Percentiles rank a stretch among this genome's conserved stretches.
Evolutionary conservation across 306 rosid genomes (phyloP).

Genomic region (Purshia tridentata): DNA sequence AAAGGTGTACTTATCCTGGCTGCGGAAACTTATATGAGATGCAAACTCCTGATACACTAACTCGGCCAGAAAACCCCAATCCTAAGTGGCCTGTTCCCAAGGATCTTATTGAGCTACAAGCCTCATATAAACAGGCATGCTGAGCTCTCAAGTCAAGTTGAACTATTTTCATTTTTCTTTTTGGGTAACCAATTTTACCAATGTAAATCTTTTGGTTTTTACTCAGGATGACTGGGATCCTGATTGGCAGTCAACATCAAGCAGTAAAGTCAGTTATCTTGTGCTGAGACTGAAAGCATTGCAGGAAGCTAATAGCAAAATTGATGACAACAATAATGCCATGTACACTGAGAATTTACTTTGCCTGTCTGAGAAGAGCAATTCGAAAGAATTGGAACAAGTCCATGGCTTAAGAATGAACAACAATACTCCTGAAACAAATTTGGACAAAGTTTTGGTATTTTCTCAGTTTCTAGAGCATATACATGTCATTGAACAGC

Average conservation of each 20-base stretch:
- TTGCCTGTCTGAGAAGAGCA: slow-evolving; percentile 32
- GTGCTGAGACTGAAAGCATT: slow-evolving; percentile 65
- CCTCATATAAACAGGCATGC: slow-evolving; percentile 93
- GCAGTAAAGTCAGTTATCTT: slow-evolving; percentile 88
- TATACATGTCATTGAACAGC: slow-evolving; percentile 94
- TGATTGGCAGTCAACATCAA: slow-evolving; percentile 97
- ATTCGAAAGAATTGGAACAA: slow-evolving; percentile 28
- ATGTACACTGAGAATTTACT: slow-evolving; percentile 25
- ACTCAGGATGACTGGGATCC: slow-evolving; percentile 96
- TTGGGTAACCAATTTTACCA: slow-evolving; percentile 4
- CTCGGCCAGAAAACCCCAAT: slow-evolving; percentile 90
- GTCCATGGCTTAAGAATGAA: slow-evolving; percentile 30
- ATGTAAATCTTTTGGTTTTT: slow-evolving; percentile 27
- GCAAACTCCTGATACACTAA: slow-evolving; percentile 76
- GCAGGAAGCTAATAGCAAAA: slow-evolving; percentile 51
- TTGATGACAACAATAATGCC: slow-evolving; percentile 27
- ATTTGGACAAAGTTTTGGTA: slow-evolving; percentile 72
- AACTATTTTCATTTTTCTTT: slow-evolving; percentile 6
- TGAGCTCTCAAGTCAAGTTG: slow-evolving; percentile 11
- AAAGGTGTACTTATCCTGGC: slow-evolving; percentile 81
- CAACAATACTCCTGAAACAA: slow-evolving; percentile 28
- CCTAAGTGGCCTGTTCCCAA: slow-evolving; percentile 98
- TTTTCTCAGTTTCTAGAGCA: slow-evolving; percentile 99
- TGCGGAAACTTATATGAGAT: slow-evolving; percentile 78
- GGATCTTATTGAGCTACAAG: slow-evolving; percentile 96